phyloP scores from a whole-genome alignment of 306 rosid species.

The Gillenia trifoliata region DNA sequence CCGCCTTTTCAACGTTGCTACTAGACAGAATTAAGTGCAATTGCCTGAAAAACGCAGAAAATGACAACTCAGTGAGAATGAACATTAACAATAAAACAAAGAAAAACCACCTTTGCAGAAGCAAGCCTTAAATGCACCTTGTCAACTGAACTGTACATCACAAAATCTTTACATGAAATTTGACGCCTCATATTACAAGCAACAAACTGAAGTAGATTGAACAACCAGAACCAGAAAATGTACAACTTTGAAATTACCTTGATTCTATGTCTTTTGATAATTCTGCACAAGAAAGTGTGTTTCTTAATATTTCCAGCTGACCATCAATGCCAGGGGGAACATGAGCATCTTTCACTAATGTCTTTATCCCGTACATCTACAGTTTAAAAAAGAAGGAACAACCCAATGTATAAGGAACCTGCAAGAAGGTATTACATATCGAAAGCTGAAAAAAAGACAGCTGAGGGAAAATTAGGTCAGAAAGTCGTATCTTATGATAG shows the following conservation, averaged over 20 bases:
- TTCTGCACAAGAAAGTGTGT: conserved; percentile 74
- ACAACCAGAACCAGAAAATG: neutral
- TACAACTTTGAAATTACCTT: conserved; percentile 42
- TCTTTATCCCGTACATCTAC: conserved; percentile 87
- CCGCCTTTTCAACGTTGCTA: conserved; percentile 53
- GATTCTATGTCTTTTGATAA: conserved; percentile 71
- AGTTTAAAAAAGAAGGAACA: conserved; percentile 10
- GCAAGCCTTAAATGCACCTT: conserved; percentile 15
- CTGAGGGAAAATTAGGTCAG: neutral
- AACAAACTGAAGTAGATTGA: conserved; percentile 6
- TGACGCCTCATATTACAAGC: conserved; percentile 15
- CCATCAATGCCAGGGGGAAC: conserved; percentile 59
- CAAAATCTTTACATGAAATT: conserved; percentile 12
- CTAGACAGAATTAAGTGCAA: conserved; percentile 52
- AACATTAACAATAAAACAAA: conserved; percentile 11
- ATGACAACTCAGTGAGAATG: conserved; percentile 8
- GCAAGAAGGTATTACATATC: conserved; percentile 21
- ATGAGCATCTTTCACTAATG: conserved; percentile 92
- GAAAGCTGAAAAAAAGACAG: conserved; percentile 36
- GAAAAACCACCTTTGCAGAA: conserved; percentile 59
- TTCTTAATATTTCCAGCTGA: conserved; percentile 70
- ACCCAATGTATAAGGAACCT: neutral
- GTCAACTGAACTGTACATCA: neutral
- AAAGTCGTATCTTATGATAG: neutral
- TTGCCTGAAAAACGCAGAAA: conserved; percentile 55